Conservation (phyloP, 306 rosid genomes). For the Pueraria montana region DNA sequence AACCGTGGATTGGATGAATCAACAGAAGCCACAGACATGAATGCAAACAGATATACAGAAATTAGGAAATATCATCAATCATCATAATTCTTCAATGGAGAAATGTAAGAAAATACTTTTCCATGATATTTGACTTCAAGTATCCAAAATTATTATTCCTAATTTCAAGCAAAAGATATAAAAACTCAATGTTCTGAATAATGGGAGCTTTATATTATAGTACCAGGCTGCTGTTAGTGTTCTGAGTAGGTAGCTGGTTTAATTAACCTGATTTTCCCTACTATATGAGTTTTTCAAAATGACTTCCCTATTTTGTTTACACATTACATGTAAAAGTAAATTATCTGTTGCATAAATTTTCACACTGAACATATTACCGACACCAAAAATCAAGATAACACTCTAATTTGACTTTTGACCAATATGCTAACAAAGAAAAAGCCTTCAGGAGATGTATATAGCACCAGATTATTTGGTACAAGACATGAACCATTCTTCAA, state of each 20-base stretch:
- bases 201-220: neutral
- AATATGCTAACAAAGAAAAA: conserved; percentile 29
- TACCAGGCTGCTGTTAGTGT: conserved; percentile 5
- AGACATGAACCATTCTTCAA: conserved; percentile 54
- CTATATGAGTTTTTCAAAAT: neutral
- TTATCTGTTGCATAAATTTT: conserved; percentile 17
- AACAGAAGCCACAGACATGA: conserved; percentile 12
- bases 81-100: neutral
- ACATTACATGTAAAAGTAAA: neutral
- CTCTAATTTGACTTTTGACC: neutral
- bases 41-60: conserved; percentile 20
- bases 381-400: conserved; percentile 26
- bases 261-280: conserved; percentile 19
- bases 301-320: conserved; percentile 8
- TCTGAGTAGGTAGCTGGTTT: conserved; percentile 14
- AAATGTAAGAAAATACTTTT: neutral
- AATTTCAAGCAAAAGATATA: neutral
- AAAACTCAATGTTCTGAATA: conserved; percentile 5
- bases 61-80: neutral
- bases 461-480: conserved; percentile 36
- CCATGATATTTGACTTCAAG: conserved; percentile 10
- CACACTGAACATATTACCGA: conserved; percentile 14
- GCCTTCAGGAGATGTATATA: conserved; percentile 36
- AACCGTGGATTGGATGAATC: conserved; percentile 7
- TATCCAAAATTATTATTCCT: neutral